These are phyloP conservation scores for apple (Malus domestica) DNA, from an alignment of 306 rosid genomes.

Conservation along the genomic window DNA sequence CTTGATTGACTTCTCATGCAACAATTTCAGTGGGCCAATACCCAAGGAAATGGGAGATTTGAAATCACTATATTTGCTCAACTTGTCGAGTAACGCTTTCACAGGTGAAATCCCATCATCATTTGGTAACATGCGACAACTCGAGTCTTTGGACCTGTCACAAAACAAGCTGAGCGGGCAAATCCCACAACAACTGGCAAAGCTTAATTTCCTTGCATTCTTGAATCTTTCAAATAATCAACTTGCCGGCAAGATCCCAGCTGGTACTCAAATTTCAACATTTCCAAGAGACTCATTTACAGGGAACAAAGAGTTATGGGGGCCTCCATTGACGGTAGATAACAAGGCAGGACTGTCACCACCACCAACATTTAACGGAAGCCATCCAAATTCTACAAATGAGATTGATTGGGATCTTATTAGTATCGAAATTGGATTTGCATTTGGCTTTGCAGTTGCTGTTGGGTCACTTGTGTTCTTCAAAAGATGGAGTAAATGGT, in stretches of 20 bases:
- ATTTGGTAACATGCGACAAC: no score
- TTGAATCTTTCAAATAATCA: conserved; percentile 34
- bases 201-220: conserved; percentile 1
- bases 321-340: conserved; percentile 1
- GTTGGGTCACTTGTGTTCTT: not conserved
- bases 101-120: no score
- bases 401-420: not conserved
- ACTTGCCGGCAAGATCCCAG: conserved; percentile 27
- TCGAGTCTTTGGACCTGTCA: no score
- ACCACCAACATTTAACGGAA: not conserved
- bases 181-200: conserved; percentile 4
- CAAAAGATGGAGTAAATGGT: no score
- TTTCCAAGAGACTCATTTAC: conserved; percentile 13
- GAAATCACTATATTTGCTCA: not conserved
- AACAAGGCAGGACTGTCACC: no score
- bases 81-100: conserved; percentile 12
- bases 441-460: conserved; percentile 11
- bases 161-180: conserved; percentile 8
- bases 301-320: conserved; percentile 34
- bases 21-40: not conserved
- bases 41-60: conserved; percentile 3
- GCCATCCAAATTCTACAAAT: not conserved
- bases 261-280: not conserved
- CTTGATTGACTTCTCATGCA: not conserved
- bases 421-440: not conserved